Evolutionary conservation across 164 flowering plant species (phyloP).

Genomic region (Dillenia suffruticosa): DNA sequence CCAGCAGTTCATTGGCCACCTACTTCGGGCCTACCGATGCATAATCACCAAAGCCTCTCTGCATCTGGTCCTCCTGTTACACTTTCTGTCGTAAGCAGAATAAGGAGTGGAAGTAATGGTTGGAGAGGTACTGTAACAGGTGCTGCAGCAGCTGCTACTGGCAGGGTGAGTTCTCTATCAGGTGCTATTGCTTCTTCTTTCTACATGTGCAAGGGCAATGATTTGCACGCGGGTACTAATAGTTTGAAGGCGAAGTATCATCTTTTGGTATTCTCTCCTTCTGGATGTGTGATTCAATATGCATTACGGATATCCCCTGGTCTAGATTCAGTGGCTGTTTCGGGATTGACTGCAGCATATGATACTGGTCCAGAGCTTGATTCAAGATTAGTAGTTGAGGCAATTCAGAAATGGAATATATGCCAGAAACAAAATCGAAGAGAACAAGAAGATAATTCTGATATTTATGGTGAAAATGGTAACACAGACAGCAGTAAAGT

Average conservation of each 20-base stretch:
- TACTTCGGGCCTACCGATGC: slow-evolving; percentile 23
- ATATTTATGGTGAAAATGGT: slow-evolving; percentile 68
- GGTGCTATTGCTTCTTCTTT: slow-evolving; percentile 73
- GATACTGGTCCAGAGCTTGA: slow-evolving; percentile 44
- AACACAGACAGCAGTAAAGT: slow-evolving; percentile 34
- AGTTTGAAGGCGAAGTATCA: slow-evolving; percentile 36
- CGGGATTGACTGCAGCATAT: slow-evolving; percentile 27
- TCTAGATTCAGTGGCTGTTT: slow-evolving; percentile 20
- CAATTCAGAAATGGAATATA: slow-evolving; percentile 76
- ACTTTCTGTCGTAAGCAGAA: slow-evolving; percentile 63
- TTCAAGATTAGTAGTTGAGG: slow-evolving; percentile 50
- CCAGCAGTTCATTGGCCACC: slow-evolving; percentile 32
- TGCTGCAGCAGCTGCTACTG: slow-evolving; percentile 81
- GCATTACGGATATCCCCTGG: slow-evolving; percentile 34
- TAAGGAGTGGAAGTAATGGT: slow-evolving; percentile 66
- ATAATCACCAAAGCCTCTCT: slow-evolving; percentile 29
- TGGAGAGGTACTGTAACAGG: slow-evolving; percentile 66
- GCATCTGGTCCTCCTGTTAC: slow-evolving; percentile 58
- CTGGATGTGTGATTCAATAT: slow-evolving; percentile 69
- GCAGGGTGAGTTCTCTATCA: slow-evolving; percentile 40
- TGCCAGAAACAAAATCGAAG: slow-evolving; percentile 53
- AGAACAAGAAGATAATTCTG: slow-evolving; percentile 55
- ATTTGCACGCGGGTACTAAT: slow-evolving; percentile 12
- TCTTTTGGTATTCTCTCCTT: slow-evolving; percentile 69
- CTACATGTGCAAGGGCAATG: slow-evolving; percentile 42